Evolutionary conservation across 345 rosid species (phyloP).

Genomic region (Cardamine resedifolia): DNA sequence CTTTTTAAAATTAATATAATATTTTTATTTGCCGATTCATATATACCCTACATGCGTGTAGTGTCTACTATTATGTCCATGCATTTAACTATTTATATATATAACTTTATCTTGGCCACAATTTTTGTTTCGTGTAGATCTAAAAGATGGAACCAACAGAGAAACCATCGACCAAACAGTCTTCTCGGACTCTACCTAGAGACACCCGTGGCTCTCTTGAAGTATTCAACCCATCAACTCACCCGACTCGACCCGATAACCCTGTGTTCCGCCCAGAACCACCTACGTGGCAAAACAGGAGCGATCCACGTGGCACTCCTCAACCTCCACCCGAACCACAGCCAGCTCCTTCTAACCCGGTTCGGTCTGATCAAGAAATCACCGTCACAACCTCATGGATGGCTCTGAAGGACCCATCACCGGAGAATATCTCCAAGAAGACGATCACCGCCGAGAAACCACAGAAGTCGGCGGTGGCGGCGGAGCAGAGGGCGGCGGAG

Average conservation of each 20-base stretch:
- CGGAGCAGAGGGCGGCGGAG: conserved; percentile 91
- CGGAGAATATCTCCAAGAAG: conserved; percentile 21
- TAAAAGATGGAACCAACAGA: conserved; percentile 50
- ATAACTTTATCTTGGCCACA: neutral
- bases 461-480: conserved; percentile 43
- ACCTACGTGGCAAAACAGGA: conserved; percentile 54
- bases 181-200: conserved; percentile 51
- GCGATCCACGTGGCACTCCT: conserved; percentile 39
- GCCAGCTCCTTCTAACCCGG: conserved; percentile 40
- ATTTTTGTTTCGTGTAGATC: conserved; percentile 13
- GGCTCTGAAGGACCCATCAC: conserved; percentile 68
- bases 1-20: neutral
- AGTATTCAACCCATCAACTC: conserved; percentile 70
- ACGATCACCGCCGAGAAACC: conserved; percentile 26
- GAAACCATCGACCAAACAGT: conserved; percentile 44
- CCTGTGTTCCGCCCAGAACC: conserved; percentile 49
- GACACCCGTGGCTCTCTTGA: conserved; percentile 87
- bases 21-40: conserved; percentile 9
- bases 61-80: conserved; percentile 7
- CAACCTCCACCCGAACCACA: conserved; percentile 20
- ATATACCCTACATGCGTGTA: conserved; percentile 20
- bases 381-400: conserved; percentile 79
- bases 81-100: conserved; percentile 2
- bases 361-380: conserved; percentile 47
- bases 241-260: conserved; percentile 51